A percentile compares a stretch with the other conserved stretches of the same genome.
These are phyloP conservation scores for Kodamaea fukazawae DNA, from an alignment of 805 yeast species.

Conservation along the genomic window DNA sequence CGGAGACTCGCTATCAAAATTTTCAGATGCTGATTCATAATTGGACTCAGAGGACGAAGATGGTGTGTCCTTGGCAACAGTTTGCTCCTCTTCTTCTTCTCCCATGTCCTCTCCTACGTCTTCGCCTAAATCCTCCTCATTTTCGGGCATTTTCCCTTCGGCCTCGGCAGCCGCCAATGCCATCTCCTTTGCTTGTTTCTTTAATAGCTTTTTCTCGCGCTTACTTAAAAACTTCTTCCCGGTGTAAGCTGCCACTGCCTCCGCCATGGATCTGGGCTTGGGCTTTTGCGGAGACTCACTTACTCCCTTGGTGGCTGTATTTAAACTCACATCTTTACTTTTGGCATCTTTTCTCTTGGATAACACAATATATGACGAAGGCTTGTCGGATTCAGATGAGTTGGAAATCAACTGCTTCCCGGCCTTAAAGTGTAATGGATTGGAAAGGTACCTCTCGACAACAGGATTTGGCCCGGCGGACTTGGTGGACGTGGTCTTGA, in stretches of 20 bases:
- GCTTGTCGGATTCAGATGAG: constrained; percentile 39
- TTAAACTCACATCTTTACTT: constrained; percentile 3
- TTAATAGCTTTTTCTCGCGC: constrained; percentile 37
- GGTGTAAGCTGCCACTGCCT: constrained; percentile 57
- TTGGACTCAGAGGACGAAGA: constrained; percentile 20
- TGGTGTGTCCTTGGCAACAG: constrained; percentile 11
- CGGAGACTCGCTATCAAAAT: constrained; percentile 16
- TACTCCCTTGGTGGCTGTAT: background rate
- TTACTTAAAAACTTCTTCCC: constrained; percentile 53
- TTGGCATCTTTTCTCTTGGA: constrained; percentile 8
- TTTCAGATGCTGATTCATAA: constrained; percentile 35
- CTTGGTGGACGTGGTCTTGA: background rate
- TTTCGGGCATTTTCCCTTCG: constrained; percentile 22
- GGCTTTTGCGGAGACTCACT: constrained; percentile 14
- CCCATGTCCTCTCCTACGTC: constrained; percentile 12
- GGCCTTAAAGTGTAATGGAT: constrained; percentile 61
- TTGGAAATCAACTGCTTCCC: constrained; percentile 51
- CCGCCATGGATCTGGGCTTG: constrained; percentile 52
- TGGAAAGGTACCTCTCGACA: constrained; percentile 58
- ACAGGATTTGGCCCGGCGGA: constrained; percentile 42
- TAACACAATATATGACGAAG: constrained; percentile 49
- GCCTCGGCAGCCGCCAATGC: constrained; percentile 16
- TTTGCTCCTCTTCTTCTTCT: constrained; percentile 11
- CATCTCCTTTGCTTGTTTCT: constrained; percentile 22
- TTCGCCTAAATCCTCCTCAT: constrained; percentile 23